phyloP scores from a whole-genome alignment of 2,329 filamentous ascomycete genomes.

The Neodidymelliopsis sp. region DNA sequence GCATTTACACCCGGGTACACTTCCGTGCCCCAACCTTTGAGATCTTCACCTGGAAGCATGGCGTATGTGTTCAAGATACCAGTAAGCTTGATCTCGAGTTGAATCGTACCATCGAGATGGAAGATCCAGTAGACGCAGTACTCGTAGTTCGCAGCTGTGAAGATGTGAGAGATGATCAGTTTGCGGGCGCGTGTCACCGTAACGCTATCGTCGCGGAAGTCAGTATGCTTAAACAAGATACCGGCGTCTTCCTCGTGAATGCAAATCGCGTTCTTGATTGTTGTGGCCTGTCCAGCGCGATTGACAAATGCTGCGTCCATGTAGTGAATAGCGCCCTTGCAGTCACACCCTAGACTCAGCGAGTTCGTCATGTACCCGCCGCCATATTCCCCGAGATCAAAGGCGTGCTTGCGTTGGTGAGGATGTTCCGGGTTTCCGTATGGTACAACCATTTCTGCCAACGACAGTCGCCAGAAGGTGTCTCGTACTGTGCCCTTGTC shows the following conservation, averaged over 20 bases:
- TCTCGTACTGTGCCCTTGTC: constrained; percentile 79
- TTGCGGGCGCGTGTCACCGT: constrained; percentile 88
- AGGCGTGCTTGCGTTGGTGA: constrained; percentile 82
- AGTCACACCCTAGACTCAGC: constrained; percentile 79
- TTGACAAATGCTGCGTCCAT: constrained; percentile 88
- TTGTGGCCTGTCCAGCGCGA: constrained; percentile 74
- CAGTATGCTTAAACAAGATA: constrained; percentile 92
- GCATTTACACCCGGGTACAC: constrained; percentile 92
- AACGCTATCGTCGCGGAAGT: constrained; percentile 88
- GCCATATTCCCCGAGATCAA: constrained; percentile 82
- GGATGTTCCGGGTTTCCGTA: constrained; percentile 83
- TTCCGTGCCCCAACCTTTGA: constrained; percentile 87
- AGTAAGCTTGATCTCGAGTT: constrained; percentile 88
- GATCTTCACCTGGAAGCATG: constrained; percentile 81
- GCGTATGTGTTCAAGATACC: constrained; percentile 92
- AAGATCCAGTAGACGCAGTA: constrained; percentile 90
- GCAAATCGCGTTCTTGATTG: constrained; percentile 93
- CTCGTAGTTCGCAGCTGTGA: constrained; percentile 96
- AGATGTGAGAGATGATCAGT: constrained; percentile 87
- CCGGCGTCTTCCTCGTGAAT: constrained; percentile 94
- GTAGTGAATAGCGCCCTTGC: constrained; percentile 91
- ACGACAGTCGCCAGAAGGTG: constrained; percentile 86
- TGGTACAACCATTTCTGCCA: constrained; percentile 94
- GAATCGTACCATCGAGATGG: constrained; percentile 89
- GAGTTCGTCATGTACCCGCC: constrained; percentile 86